Base-by-base conservation (phyloP, 2,329 filamentous ascomycete genomes). In the Aspergillus ruber region DNA sequence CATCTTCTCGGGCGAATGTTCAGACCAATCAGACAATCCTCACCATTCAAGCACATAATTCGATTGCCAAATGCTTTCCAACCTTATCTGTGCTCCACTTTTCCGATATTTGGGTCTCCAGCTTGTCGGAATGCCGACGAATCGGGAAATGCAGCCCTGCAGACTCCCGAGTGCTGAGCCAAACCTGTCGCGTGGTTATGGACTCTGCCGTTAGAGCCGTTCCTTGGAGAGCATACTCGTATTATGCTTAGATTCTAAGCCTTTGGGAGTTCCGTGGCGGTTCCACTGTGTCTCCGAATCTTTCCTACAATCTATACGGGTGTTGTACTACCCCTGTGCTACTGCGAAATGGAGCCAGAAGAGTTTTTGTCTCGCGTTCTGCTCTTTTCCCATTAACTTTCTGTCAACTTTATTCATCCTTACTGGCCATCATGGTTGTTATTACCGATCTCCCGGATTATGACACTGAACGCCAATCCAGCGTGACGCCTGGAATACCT, bases 401-500 rank as follows among this genome's bases (percentile, higher is more conserved):
- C 35, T 17, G 7, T 18, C n/a, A 38, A 18, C n/a, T 15, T 18
- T 38, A 18, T 38, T 13, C 18, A 18, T 18, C 9, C 35, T 15
- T 29, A 12, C 25, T 12, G 4, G 35, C 35, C 35, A 38, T 38
- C 35, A 38, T 38, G 35, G 35, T 38, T 12, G n/a, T 38, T 12
- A 38, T 38, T 7, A 17, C 35, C 15, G 35, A 15, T 48, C 54
- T 58, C 10, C 50, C 50, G 15, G 50, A 52, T 27, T 50, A 52
- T 32, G 50, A 50, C 21, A 29, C 20, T 7, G 48, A 48, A 9
- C 44, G 27, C 17, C 48, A 35, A 8, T 29, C 23, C 5, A 38
- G 21, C 3, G 33, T 57, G 13, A 46, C 54, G 40, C 51, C 51
- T 15, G 49, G 46, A n/a, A 53, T 52, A 12, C 45, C 52, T 15